Evolutionary conservation across 1,284 basidiomycete species (phyloP).

Genomic region (Sporisorium scitamineum): DNA sequence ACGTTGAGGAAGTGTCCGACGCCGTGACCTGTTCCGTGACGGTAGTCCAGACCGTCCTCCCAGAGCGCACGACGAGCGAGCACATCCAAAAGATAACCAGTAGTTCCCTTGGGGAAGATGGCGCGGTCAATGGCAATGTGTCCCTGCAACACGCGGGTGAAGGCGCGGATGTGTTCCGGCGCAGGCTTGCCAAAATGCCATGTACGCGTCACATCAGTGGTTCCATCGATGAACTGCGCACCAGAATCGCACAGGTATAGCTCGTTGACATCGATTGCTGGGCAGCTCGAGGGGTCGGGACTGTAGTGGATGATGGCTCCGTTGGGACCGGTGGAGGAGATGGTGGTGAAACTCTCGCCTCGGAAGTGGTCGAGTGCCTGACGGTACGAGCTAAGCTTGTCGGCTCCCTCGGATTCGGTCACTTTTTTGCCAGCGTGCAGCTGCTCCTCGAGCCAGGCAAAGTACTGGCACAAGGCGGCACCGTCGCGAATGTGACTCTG

Average conservation of each 20-base stretch:
- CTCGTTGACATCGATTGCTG: slow-evolving; percentile 73
- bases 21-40: slow-evolving; percentile 69
- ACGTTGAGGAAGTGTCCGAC: slow-evolving; percentile 66
- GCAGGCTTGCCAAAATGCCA: slow-evolving; percentile 91
- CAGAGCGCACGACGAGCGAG: slow-evolving; percentile 87
- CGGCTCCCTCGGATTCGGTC: slow-evolving; percentile 84
- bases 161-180: slow-evolving; percentile 84
- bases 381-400: slow-evolving; percentile 82
- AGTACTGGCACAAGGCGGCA: slow-evolving; percentile 81
- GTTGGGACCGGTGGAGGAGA: slow-evolving; percentile 87
- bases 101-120: slow-evolving; percentile 88
- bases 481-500: slow-evolving; percentile 91
- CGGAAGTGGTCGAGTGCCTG: slow-evolving; percentile 82
- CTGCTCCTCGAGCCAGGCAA: slow-evolving; percentile 92
- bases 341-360: slow-evolving; percentile 91
- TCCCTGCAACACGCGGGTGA: slow-evolving; percentile 93
- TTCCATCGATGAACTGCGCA: slow-evolving; percentile 89
- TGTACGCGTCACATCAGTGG: slow-evolving; percentile 87
- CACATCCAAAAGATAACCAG: slow-evolving; percentile 81
- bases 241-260: slow-evolving; percentile 95
- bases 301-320: slow-evolving; percentile 95
- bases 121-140: slow-evolving; percentile 90
- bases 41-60: slow-evolving; percentile 85
- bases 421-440: slow-evolving; percentile 77
- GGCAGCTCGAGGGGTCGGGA: slow-evolving; percentile 81